A percentile compares a stretch with the other conserved stretches of the same genome.
Conservation (phyloP, 768 basidiomycete genomes). For the Lactarius vividus region DNA sequence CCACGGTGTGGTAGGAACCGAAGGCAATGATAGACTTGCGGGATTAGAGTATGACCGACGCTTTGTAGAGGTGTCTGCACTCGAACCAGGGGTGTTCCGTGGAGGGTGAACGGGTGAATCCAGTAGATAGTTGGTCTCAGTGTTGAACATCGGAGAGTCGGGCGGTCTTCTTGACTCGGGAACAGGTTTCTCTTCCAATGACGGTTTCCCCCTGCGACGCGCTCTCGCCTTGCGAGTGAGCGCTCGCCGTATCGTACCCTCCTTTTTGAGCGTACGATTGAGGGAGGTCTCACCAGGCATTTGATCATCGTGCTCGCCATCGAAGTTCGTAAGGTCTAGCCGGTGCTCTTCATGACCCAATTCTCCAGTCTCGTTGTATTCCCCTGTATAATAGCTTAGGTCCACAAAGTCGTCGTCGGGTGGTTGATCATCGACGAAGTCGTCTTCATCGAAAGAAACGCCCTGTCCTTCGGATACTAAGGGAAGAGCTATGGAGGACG, state of each 20-base stretch:
- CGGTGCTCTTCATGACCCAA: conserved; percentile 48
- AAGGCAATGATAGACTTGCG: not conserved
- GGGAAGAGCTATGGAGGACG: not conserved
- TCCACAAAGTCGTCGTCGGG: conserved; percentile 39
- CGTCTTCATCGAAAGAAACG: conserved; percentile 10
- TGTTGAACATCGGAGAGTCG: not conserved
- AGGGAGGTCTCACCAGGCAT: conserved; percentile 57
- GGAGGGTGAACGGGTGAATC: not conserved
- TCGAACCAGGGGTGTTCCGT: not conserved
- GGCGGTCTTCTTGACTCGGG: not conserved
- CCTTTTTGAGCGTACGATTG: conserved; percentile 51
- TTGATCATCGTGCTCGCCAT: conserved; percentile 64
- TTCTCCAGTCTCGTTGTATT: conserved; percentile 37
- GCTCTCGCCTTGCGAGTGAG: conserved; percentile 37
- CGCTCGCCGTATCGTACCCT: conserved; percentile 58
- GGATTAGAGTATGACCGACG: not conserved
- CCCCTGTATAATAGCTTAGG: conserved; percentile 42
- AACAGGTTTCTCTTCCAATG: not conserved
- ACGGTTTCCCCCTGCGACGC: conserved; percentile 17
- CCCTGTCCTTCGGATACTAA: conserved; percentile 1
- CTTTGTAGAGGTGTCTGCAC: not conserved
- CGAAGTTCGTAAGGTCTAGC: conserved; percentile 72
- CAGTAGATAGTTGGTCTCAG: not conserved
- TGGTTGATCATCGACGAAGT: conserved; percentile 5
- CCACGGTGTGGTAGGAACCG: too few species aligned